These are phyloP conservation scores for Didymella pomorum DNA, from an alignment of 2,329 filamentous ascomycete species.

Conservation along the genomic window DNA sequence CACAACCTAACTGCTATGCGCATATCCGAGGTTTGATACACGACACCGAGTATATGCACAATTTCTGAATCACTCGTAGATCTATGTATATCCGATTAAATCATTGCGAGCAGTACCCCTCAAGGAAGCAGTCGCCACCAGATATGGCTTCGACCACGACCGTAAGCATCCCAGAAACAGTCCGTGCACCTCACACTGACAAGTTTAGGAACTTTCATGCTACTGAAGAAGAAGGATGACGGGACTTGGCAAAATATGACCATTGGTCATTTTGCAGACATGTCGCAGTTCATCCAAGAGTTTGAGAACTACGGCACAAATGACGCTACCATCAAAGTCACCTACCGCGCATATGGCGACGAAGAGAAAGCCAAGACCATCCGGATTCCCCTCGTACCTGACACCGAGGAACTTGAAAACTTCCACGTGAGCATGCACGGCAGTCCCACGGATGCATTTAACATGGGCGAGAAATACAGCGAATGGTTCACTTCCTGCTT, in stretches of 20 bases:
- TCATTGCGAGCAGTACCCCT: slow-evolving; percentile 53
- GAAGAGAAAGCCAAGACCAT: slow-evolving; percentile 39
- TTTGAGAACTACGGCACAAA: slow-evolving; percentile 44
- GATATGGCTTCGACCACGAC: slow-evolving; percentile 57
- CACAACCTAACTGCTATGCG: slow-evolving; percentile 39
- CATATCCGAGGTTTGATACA: slow-evolving; percentile 42
- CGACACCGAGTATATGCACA: not conserved
- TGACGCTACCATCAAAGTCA: slow-evolving; percentile 49
- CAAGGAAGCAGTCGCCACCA: slow-evolving; percentile 51
- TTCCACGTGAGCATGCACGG: slow-evolving; percentile 56
- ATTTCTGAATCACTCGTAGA: slow-evolving; percentile 34
- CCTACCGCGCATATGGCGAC: slow-evolving; percentile 48
- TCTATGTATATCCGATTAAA: slow-evolving; percentile 60
- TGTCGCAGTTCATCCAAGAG: slow-evolving; percentile 53
- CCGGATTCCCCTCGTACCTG: slow-evolving; percentile 53
- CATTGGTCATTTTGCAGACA: slow-evolving; percentile 50
- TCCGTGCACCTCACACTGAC: not conserved
- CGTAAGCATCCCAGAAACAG: slow-evolving; percentile 31
- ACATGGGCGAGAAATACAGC: slow-evolving; percentile 54
- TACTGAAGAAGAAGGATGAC: slow-evolving; percentile 51
- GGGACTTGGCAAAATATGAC: slow-evolving; percentile 53
- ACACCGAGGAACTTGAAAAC: slow-evolving; percentile 44
- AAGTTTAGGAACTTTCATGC: slow-evolving; percentile 47
- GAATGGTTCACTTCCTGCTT: slow-evolving; percentile 57
- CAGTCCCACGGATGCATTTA: slow-evolving; percentile 53